Evolutionary conservation across 169 alveolate species (phyloP), one percentile per base, ranked within the genome.

Genomic region (Cryptosporidium meleagridis): DNA sequence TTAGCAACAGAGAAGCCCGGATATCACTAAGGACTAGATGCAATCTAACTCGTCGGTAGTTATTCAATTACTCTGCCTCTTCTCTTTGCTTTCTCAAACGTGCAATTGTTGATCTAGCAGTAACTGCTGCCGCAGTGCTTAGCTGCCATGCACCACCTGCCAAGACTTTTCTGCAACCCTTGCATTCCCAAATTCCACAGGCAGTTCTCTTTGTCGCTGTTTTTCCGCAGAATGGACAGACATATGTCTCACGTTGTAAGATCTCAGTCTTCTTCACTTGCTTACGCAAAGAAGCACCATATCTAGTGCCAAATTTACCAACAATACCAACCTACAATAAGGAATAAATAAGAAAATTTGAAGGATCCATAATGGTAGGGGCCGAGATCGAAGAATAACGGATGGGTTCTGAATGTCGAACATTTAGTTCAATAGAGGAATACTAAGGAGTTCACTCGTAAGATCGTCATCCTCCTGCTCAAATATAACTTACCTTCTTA

Each of bases 141-240:
- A 97, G 93, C 61, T 95, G 94, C 99, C 99, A 98, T 45, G 99
- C 99, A 26, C 99, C 99, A 29, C 99, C 99, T 41, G 99, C 99
- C 53, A 97, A 94, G 69, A 93, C 91, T 95, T 96, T 97, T 87
- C 95, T 95, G 93, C 99, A 97, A 59, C 96, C 96, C 85, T 96
- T 96, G 95, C 99, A 97, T 68, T 96, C 95, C 99, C 99, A 98
- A 93, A 98, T 96, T 58, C 99, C 99, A 62, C 97, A 99, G 62
- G 99, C 98, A 7, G 89, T 41, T 26, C 92, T 59, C 48, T 45
- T 73, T 53, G 84, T 53, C 8, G 53, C 45, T 51, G 95, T 98
- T 96, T 97, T 97, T 68, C 99, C 99, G 91, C 99, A 97, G 96
- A 97, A 97, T 73, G 99, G 95, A 97, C 99, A 97, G 71, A 93